Conservation (phyloP, 2,329 filamentous ascomycete species). For the Tolypocladium paradoxum region DNA sequence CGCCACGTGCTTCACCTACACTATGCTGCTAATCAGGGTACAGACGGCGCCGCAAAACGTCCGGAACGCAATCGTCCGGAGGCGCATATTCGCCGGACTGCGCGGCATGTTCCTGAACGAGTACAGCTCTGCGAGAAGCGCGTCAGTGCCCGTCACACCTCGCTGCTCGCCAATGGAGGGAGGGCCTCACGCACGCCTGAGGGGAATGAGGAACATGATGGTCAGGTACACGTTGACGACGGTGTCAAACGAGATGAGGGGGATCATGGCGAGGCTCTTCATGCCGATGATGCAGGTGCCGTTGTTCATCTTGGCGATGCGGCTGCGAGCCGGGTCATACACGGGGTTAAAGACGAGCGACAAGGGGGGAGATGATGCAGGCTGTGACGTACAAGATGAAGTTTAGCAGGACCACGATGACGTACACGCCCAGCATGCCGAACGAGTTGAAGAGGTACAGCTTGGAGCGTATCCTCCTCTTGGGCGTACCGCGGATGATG, state of each 20-base stretch:
- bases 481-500: conserved; percentile 44
- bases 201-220: conserved; percentile 49
- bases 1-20: conserved; percentile 26
- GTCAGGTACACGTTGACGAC: conserved; percentile 54
- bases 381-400: conserved; percentile 43
- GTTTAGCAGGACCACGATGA: conserved; percentile 42
- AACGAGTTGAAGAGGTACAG: conserved; percentile 52
- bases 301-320: conserved; percentile 43
- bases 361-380: not conserved
- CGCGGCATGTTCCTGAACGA: conserved; percentile 38
- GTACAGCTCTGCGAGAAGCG: conserved; percentile 37
- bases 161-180: not conserved
- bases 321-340: conserved; percentile 23
- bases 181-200: conserved; percentile 44
- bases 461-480: conserved; percentile 41
- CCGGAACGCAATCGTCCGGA: conserved; percentile 42
- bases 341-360: not conserved
- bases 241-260: conserved; percentile 50
- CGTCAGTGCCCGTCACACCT: not conserved
- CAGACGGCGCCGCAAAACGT: conserved; percentile 49
- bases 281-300: conserved; percentile 53
- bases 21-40: conserved; percentile 46
- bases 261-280: conserved; percentile 45
- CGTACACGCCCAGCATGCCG: conserved; percentile 38
- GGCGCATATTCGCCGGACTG: conserved; percentile 27